phyloP scores from a whole-genome alignment of 257 asterid genomes.

The Nicotiana tabacum region DNA sequence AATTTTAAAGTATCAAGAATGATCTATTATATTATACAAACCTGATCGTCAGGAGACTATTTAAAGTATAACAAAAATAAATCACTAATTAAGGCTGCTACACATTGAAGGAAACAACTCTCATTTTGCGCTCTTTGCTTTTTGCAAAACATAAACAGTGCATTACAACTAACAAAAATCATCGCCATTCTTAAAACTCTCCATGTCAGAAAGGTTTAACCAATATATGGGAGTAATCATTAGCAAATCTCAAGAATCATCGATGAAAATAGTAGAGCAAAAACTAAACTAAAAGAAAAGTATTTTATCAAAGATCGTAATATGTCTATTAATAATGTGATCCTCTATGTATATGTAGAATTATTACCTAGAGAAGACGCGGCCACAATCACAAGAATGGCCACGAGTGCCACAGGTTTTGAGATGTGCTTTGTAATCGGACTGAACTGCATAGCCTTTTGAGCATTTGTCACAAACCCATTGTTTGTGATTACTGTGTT shows the following conservation, averaged over 20 bases:
- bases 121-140: neutral
- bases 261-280: neutral
- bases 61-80: neutral
- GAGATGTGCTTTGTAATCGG: constrained; percentile 67
- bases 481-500: constrained; percentile 60
- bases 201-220: too few relatives aligned
- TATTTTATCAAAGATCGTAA: too few relatives aligned
- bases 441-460: constrained; percentile 67
- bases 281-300: neutral
- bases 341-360: too few relatives aligned
- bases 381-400: constrained; percentile 69
- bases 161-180: neutral
- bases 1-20: neutral
- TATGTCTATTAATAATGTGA: too few relatives aligned
- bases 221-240: neutral
- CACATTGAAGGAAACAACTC: neutral
- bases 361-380: constrained; percentile 48
- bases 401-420: constrained; percentile 75
- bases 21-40: neutral
- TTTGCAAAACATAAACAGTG: neutral
- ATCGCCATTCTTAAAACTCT: too few relatives aligned
- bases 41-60: neutral
- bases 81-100: neutral
- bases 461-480: constrained; percentile 66
- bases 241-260: neutral